Base-by-base conservation (phyloP, 1,284 basidiomycete genomes). In the Ganoderma lingzhi region DNA sequence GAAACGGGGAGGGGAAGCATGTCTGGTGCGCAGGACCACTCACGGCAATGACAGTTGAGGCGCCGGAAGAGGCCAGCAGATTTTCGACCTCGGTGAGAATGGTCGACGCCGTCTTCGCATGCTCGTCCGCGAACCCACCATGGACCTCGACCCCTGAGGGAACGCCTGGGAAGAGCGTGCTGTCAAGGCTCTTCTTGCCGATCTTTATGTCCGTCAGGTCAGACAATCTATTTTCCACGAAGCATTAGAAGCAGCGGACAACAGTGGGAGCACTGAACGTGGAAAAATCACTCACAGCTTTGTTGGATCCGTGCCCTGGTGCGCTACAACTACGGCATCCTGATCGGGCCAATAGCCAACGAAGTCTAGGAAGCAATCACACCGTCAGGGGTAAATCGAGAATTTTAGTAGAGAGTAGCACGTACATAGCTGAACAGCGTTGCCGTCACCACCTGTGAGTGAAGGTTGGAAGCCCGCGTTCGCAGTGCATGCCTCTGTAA, bases 251-350 rank as follows among this genome's bases (percentile, higher is more conserved):
- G 23, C 59, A 48, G 35, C 59, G 12, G 63, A 44, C 42, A 9
- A 9, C 6, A 44, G 28, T 35, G 51, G 1, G 61, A 12, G n/a
- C 53, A 14, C 42, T 35, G 23, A 23, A 10, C 42, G 4, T 14
- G 3, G 10, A 62, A 17, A 28, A 12, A 23, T 10, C 10, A 74
- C 80, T 32, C 28, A 81, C 81, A 88, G 76, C 70, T 86, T 76
- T 3, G 82, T 83, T 6, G 86, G 84, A 73, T 88, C 86, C 1
- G 87, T 87, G 30, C 87, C 86, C 72, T 88, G 77, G 70, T 88
- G 86, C 0, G 82, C 80, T 12, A 88, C 84, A 4, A 88, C 83
- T 15, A 87, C 82, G 19, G 83, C 80, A 56, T 85, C 81, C 62
- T 83, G 77, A 9, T 77, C 71, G 0, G 84, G 82, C 79, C 83